Evolutionary conservation across 2,329 filamentous ascomycete species (phyloP), one percentile per base, ranked within the genome.

Genomic region (Cryphonectria japonica): DNA sequence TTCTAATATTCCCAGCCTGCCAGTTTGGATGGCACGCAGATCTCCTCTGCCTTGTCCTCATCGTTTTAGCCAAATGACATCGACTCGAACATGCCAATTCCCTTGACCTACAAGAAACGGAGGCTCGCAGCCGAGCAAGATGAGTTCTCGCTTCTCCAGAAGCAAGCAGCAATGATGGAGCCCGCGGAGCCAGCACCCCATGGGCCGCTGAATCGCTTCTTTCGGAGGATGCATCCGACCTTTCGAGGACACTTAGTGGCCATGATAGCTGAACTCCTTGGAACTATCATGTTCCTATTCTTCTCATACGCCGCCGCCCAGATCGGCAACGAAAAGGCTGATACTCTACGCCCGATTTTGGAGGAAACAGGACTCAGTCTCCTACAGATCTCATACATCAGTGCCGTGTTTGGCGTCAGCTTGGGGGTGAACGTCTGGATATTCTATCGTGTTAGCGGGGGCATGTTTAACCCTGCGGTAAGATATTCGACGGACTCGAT

Each of bases 381-480:
- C 67, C 74, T 70, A 71, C 75, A 41, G 71, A 75, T 72, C 22
- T 72, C 73, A 4, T 87, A 85, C 75, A 84, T 88, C 72, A 83
- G 85, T 50, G 74, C 84, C 0, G 80, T 82, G 41, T 88, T 88
- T 67, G 85, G 85, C 19, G 78, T 85, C 16, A 82, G 85, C 2
- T 76, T 89, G n/a, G 81, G 84, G 0, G 83, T 86, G 66, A 88
- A 85, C 66, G 86, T 87, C 8, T 88, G 86, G 86, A 81, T 86
- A 34, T 89, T 88, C 75, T 89, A 83, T 75, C 82, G 87, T 57
- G 81, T 89, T 34, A 86, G 83, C 3, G 84, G 84, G 52, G 84
- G 84, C 66, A 82, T 85, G 77, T 86, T 86, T 71, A 86, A 86
- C 74, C 85, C 85, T 13, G 85, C 82, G 61, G 70, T 72, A 61